These are phyloP conservation scores for Inonotus obliquus DNA, from an alignment of 1,284 basidiomycete genomes.

Conservation along the genomic window DNA sequence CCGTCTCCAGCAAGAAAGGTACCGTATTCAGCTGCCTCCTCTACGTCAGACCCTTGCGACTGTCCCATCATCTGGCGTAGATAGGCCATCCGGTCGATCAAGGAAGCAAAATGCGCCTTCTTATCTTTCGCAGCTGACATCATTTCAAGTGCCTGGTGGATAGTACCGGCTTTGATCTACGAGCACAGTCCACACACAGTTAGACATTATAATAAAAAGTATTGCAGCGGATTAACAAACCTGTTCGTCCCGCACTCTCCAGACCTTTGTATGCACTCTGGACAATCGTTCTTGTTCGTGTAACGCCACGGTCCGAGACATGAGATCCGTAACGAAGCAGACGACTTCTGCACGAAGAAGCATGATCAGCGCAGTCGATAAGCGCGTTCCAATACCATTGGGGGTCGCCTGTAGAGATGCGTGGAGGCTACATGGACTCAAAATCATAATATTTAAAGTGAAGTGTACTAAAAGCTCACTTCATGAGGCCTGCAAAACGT, in stretches of 20 bases:
- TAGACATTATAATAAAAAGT: conserved; percentile 13
- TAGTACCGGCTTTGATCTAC: conserved; percentile 1
- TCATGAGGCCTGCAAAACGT: conserved; percentile 35
- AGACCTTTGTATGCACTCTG: conserved; percentile 55
- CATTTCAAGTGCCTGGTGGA: conserved; percentile 14
- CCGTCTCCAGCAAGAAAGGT: not conserved
- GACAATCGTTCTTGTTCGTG: conserved; percentile 51
- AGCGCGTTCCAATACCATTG: conserved; percentile 21
- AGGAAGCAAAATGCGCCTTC: not conserved
- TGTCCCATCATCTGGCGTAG: not conserved
- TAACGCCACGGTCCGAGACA: conserved; percentile 45
- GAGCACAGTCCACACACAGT: conserved; percentile 27
- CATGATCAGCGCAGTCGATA: conserved; percentile 29
- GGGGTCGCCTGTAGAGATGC: conserved; percentile 10
- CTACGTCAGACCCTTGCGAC: not conserved
- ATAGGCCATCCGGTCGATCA: not conserved
- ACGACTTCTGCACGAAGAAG: conserved; percentile 39
- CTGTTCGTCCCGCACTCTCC: conserved; percentile 36
- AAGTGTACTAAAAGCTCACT: conserved; percentile 29
- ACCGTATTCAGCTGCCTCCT: not conserved
- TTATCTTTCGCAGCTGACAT: conserved; percentile 11
- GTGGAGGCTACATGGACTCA: conserved; percentile 6
- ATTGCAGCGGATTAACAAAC: conserved; percentile 18
- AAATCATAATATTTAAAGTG: conserved; percentile 18
- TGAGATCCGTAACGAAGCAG: conserved; percentile 45